Conservation (phyloP, 2,329 filamentous ascomycete genomes). For the Aspergillus felis region DNA sequence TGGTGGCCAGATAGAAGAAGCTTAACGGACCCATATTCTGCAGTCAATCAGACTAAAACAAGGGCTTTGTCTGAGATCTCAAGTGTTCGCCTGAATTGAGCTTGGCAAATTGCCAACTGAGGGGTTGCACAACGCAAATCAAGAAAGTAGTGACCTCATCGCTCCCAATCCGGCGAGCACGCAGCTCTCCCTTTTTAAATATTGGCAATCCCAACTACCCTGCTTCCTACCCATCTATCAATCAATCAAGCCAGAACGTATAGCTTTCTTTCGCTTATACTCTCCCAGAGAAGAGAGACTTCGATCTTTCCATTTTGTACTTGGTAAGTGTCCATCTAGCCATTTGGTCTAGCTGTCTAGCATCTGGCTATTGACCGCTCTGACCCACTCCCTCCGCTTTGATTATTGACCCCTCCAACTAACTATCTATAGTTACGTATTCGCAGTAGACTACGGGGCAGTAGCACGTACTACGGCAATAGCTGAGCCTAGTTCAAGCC, state of each 20-base stretch:
- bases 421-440: background rate
- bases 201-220: background rate
- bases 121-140: background rate
- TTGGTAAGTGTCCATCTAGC: background rate
- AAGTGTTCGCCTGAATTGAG: no score
- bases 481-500: constrained; percentile 3
- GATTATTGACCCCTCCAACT: background rate
- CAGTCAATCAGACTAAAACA: background rate
- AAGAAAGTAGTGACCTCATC: constrained; percentile 5
- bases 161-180: background rate
- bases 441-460: background rate
- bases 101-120: background rate
- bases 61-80: background rate
- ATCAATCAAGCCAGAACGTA: background rate
- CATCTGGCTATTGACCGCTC: background rate
- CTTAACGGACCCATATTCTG: background rate
- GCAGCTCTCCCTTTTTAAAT: background rate
- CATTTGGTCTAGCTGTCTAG: background rate
- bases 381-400: constrained; percentile 1
- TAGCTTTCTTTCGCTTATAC: background rate
- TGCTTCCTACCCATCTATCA: background rate
- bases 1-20: no score
- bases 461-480: constrained; percentile 1
- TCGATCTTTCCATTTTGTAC: background rate
- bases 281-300: background rate